Percentiles rank a stretch among this genome's conserved stretches.
Evolutionary conservation across 2,329 filamentous ascomycete genomes (phyloP).

Genomic region (Apiospora arundinis): DNA sequence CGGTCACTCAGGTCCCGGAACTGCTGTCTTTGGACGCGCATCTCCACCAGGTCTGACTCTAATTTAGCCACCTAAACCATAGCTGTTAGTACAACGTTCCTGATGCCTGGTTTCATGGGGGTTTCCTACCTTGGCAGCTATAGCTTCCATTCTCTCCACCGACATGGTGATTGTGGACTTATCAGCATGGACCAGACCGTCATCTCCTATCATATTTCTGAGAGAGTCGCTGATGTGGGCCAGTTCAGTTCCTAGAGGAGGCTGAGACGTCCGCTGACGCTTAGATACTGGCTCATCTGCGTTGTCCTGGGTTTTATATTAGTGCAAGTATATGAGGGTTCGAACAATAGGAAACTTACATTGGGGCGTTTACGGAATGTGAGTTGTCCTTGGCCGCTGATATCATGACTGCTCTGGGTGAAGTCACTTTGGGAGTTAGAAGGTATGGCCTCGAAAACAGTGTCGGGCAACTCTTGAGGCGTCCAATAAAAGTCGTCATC

Average conservation of each 20-base stretch:
- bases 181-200: slow-evolving; percentile 27
- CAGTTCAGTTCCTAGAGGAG: slow-evolving; percentile 34
- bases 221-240: slow-evolving; percentile 41
- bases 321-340: slow-evolving; percentile 22
- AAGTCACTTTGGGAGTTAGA: slow-evolving; percentile 42
- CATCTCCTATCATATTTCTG: slow-evolving; percentile 37
- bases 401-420: slow-evolving; percentile 37
- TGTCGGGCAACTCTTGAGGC: slow-evolving; percentile 52
- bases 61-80: slow-evolving; percentile 44
- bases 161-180: slow-evolving; percentile 39
- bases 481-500: slow-evolving; percentile 52
- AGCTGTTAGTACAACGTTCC: slow-evolving; percentile 26
- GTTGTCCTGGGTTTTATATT: slow-evolving; percentile 40
- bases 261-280: slow-evolving; percentile 39
- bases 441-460: slow-evolving; percentile 55
- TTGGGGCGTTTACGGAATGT: slow-evolving; percentile 54
- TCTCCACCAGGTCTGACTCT: slow-evolving; percentile 43
- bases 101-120: background rate
- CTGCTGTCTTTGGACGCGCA: slow-evolving; percentile 40
- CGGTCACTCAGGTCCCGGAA: slow-evolving; percentile 50
- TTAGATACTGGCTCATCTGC: slow-evolving; percentile 42
- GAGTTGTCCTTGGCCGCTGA: slow-evolving; percentile 23
- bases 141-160: slow-evolving; percentile 38
- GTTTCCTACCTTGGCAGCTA: slow-evolving; percentile 39
- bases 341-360: slow-evolving; percentile 43